Percentiles rank a stretch among this genome's conserved stretches.
Conservation (phyloP, 768 basidiomycete species). For the Hericium rajendrae region DNA sequence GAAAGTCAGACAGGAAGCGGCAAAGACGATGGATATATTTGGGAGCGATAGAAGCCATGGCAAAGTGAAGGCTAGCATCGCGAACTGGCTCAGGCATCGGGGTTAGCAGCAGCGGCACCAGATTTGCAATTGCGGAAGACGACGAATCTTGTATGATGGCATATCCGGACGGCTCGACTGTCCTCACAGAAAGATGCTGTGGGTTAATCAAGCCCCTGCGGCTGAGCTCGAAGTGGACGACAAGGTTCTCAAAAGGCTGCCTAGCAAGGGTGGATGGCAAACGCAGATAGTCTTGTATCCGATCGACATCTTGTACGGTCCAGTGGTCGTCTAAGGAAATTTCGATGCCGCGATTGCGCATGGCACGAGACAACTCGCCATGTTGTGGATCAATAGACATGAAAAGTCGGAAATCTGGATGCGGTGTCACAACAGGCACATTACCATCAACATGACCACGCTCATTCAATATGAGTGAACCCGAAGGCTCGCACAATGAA, state of each 20-base stretch:
- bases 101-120: neutral
- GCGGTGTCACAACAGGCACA: slow-evolving; percentile 69
- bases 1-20: slow-evolving; percentile 5
- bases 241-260: neutral
- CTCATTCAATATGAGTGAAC: slow-evolving; percentile 79
- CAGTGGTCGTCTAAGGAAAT: slow-evolving; percentile 36
- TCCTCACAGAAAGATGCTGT: neutral
- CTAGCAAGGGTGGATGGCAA: neutral
- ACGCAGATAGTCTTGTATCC: slow-evolving; percentile 7
- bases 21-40: slow-evolving; percentile 3
- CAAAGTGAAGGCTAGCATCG: neutral
- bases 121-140: neutral
- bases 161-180: neutral
- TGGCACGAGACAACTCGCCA: slow-evolving; percentile 93
- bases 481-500: slow-evolving; percentile 85
- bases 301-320: slow-evolving; percentile 6
- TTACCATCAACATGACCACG: slow-evolving; percentile 73
- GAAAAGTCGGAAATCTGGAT: slow-evolving; percentile 84
- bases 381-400: slow-evolving; percentile 88
- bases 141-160: neutral
- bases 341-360: slow-evolving; percentile 96
- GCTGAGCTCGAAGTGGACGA: slow-evolving; percentile 6
- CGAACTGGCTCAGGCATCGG: neutral
- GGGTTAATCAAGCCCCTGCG: slow-evolving; percentile 6
- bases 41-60: slow-evolving; percentile 6